Conservation (phyloP, 1,284 basidiomycete genomes). For the Pulveroboletus ridleyi region DNA sequence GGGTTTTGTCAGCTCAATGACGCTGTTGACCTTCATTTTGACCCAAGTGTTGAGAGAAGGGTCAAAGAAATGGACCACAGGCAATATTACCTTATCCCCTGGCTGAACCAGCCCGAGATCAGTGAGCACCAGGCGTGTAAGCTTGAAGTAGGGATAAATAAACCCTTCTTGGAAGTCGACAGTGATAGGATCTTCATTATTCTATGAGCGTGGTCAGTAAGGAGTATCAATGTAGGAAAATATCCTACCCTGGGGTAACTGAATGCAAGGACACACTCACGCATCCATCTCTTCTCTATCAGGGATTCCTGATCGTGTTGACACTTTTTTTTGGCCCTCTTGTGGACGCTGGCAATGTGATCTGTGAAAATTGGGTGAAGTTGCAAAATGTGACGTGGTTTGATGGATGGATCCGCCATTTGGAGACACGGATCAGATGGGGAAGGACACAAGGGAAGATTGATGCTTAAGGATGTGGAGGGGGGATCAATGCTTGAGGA, state of each 20-base stretch:
- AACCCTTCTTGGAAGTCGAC: constrained; percentile 13
- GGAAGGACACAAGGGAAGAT: too few relatives aligned
- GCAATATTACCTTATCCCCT: neutral
- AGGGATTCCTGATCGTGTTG: neutral
- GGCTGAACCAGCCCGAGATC: neutral
- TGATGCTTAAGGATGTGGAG: too few relatives aligned
- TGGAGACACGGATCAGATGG: too few relatives aligned
- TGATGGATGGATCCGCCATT: constrained; percentile 11
- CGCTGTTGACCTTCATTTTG: neutral
- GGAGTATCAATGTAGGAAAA: too few relatives aligned
- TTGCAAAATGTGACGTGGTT: constrained; percentile 6
- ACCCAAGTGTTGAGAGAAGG: too few relatives aligned
- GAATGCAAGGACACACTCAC: constrained; percentile 6
- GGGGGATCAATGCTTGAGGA: too few relatives aligned
- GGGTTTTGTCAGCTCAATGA: neutral
- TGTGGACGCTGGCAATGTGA: constrained; percentile 9
- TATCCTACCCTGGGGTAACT: neutral
- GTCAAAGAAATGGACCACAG: neutral
- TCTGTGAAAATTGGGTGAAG: constrained; percentile 4
- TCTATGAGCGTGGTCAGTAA: neutral
- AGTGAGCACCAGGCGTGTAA: neutral
- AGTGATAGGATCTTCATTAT: neutral
- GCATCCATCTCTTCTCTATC: neutral
- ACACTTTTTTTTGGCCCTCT: constrained; percentile 6
- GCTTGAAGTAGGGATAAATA: constrained; percentile 13